These are phyloP conservation scores for Elsinoe fawcettii DNA, from an alignment of 2,329 filamentous ascomycete genomes.

Conservation along the genomic window DNA sequence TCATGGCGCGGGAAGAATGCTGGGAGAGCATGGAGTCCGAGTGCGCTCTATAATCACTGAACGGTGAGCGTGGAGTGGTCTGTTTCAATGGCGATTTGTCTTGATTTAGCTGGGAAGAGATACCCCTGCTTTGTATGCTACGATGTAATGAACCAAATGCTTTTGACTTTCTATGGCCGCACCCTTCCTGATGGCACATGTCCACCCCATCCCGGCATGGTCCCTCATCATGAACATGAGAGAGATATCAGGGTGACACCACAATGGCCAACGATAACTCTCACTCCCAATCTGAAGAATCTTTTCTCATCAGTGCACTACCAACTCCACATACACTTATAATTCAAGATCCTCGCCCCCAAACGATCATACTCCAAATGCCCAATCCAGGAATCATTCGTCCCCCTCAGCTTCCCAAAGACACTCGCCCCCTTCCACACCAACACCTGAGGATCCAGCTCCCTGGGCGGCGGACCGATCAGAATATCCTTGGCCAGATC, in stretches of 20 bases:
- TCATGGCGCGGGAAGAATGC: slow-evolving; percentile 41
- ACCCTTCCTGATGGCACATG: too few relatives aligned
- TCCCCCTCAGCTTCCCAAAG: slow-evolving; percentile 75
- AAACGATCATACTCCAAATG: slow-evolving; percentile 80
- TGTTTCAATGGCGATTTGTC: not conserved
- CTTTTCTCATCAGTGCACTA: slow-evolving; percentile 23
- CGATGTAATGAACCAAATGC: slow-evolving; percentile 1
- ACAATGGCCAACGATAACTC: too few relatives aligned
- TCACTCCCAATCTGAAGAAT: too few relatives aligned
- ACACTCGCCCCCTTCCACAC: slow-evolving; percentile 97
- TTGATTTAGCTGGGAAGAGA: not conserved
- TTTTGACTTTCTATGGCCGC: not conserved
- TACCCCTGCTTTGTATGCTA: not conserved
- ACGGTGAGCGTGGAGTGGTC: not conserved
- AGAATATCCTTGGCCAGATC: slow-evolving; percentile 59
- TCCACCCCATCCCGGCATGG: too few relatives aligned
- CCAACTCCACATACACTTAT: slow-evolving; percentile 64
- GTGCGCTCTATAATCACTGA: not conserved
- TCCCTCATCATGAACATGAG: too few relatives aligned
- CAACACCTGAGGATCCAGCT: slow-evolving; percentile 95
- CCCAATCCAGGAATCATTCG: slow-evolving; percentile 93
- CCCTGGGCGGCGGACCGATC: slow-evolving; percentile 66
- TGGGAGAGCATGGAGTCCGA: slow-evolving; percentile 38
- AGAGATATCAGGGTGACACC: too few relatives aligned
- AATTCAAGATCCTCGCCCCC: slow-evolving; percentile 71